Conservation (phyloP, 345 rosid species). For the Lumnitzera littorea region DNA sequence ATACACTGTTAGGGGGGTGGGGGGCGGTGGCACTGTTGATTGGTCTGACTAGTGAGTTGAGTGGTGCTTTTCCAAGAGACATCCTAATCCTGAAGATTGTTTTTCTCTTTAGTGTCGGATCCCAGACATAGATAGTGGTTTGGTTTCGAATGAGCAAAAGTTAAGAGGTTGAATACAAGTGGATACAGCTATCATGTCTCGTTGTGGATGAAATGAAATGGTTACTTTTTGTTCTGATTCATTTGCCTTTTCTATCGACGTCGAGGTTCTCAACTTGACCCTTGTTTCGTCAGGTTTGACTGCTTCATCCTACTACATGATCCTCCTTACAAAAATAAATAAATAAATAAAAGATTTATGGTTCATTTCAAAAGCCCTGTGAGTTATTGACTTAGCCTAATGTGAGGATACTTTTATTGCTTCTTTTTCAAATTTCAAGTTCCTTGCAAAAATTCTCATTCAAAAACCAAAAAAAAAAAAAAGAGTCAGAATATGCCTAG, state of each 20-base stretch:
- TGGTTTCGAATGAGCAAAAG: constrained; percentile 47
- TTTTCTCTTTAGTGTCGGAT: constrained; percentile 26
- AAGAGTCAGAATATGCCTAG: too few species aligned
- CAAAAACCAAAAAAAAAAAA: too few species aligned
- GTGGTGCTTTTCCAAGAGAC: constrained; percentile 21
- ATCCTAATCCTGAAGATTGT: constrained; percentile 20
- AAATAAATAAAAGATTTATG: not conserved
- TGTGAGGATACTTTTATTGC: too few species aligned
- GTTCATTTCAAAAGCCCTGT: not conserved
- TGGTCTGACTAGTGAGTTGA: constrained; percentile 7
- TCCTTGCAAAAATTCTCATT: too few species aligned
- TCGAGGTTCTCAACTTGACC: constrained; percentile 43
- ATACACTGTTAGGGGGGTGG: too few species aligned
- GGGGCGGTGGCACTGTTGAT: too few species aligned
- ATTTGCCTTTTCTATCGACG: constrained; percentile 69
- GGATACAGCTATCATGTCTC: constrained; percentile 53
- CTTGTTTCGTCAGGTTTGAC: constrained; percentile 30
- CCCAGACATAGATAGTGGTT: constrained; percentile 60
- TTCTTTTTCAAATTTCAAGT: too few species aligned
- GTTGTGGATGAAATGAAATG: constrained; percentile 27
- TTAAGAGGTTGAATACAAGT: constrained; percentile 63
- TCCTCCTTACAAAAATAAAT: not conserved
- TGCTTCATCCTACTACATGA: not conserved
- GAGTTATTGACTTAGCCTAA: not conserved
- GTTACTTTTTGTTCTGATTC: constrained; percentile 71